Base-by-base conservation (phyloP, 306 rosid species). In the Hylodesmum podocarpum region DNA sequence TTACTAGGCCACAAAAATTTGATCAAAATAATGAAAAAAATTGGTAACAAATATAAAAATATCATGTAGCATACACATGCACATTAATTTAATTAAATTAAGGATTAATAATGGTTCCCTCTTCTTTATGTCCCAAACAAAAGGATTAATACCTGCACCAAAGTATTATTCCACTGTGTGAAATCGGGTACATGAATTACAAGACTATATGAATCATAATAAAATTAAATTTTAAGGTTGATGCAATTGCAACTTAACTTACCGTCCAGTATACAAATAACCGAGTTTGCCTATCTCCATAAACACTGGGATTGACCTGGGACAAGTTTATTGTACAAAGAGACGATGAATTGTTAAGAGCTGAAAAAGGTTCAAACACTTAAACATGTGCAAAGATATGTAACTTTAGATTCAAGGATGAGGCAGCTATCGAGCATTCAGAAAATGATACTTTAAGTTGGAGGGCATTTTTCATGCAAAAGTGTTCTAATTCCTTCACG, bases 181-280 rank as follows among this genome's bases (percentile, higher is more conserved):
- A n/a, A n/a, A n/a, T n/a, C n/a, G n/a, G n/a, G n/a, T n/a, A n/a
- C n/a, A n/a, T n/a, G n/a, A n/a, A n/a, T n/a, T n/a, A n/a, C n/a
- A n/a, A n/a, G n/a, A n/a, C n/a, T n/a, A n/a, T n/a, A n/a, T n/a
- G n/a, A n/a, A n/a, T n/a, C 18, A 15, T 5, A 46, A 5, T 18
- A 10, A 46, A 31, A 21, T 62, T 62, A 7, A 19, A n/a, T 43
- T 36, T 16, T 19, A 19, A 50, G 29, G 27, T 43, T 54, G 33
- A 70, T 24, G 51, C 9, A 65, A 57, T 57, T 43, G 49, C 14
- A 37, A n/a, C n/a, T n/a, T n/a, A 76, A 70, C 89, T 83, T 79
- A 89, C 93, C 16, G 98, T 93, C 98, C 95, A 93, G 54, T 84
- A 84, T 0, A 67, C 58, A 22, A 86, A 86, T 9, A 93, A 70